A percentile compares a stretch with the other conserved stretches of the same genome.
These are phyloP conservation scores for Elaphomyces granulatus DNA, from an alignment of 495 filamentous ascomycete genomes.

Conservation along the genomic window DNA sequence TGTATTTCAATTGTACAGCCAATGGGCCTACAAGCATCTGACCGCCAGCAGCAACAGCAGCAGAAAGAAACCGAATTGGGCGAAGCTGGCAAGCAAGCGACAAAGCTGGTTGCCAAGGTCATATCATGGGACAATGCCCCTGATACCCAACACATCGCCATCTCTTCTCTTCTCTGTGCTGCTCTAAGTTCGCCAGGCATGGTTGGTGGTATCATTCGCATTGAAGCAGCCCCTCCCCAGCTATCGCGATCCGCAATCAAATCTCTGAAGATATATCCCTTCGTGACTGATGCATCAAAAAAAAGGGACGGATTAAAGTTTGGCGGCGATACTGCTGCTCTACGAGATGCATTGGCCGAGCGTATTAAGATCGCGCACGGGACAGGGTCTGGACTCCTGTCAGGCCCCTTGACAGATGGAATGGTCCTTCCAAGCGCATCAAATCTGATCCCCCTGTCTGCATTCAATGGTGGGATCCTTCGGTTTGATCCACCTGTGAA, in stretches of 20 bases:
- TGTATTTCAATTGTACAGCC: conserved; percentile 67
- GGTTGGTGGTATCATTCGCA: conserved; percentile 74
- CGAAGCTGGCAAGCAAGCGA: conserved; percentile 45
- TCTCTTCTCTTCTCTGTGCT: conserved; percentile 62
- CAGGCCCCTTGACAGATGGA: conserved; percentile 80
- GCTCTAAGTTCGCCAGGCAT: conserved; percentile 53
- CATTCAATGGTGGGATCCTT: conserved; percentile 55
- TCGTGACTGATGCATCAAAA: conserved; percentile 39
- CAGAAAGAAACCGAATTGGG: conserved; percentile 39
- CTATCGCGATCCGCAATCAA: conserved; percentile 38
- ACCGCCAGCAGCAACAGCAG: conserved; percentile 59
- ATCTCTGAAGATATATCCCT: conserved; percentile 63
- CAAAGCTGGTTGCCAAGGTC: conserved; percentile 62
- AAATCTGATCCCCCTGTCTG: conserved; percentile 22
- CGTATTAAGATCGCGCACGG: conserved; percentile 35
- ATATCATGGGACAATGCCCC: conserved; percentile 76
- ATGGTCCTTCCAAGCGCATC: conserved; percentile 47
- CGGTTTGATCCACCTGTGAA: conserved; percentile 51
- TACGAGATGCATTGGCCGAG: conserved; percentile 50
- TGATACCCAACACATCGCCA: conserved; percentile 56
- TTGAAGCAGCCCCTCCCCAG: conserved; percentile 58
- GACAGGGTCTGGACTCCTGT: conserved; percentile 43
- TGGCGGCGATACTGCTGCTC: conserved; percentile 69
- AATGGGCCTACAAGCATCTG: conserved; percentile 55
- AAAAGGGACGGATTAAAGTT: conserved; percentile 60